Conservation (phyloP, 495 filamentous ascomycete species). For the Lasiosphaeria miniovina region DNA sequence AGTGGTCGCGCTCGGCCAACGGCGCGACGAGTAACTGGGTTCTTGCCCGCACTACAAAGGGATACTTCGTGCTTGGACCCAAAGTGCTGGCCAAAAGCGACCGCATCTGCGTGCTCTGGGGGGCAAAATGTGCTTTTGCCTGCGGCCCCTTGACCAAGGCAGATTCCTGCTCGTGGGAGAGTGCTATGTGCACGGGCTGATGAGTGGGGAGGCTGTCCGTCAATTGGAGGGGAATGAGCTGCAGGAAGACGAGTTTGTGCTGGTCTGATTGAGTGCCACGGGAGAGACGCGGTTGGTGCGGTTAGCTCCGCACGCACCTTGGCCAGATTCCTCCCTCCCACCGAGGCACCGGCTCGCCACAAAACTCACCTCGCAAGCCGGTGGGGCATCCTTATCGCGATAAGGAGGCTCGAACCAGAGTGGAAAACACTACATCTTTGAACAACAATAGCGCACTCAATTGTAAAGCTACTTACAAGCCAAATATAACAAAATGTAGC, state of each 20-base stretch:
- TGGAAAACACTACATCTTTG: too few relatives aligned
- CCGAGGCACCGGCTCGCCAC: too few relatives aligned
- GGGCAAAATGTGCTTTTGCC: constrained; percentile 12
- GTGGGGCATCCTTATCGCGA: too few relatives aligned
- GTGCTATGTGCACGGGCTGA: constrained; percentile 30
- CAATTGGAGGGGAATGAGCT: background rate
- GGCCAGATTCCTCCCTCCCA: background rate
- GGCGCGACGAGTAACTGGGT: background rate
- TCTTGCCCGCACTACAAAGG: background rate
- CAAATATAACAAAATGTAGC: too few relatives aligned
- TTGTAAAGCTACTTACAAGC: too few relatives aligned
- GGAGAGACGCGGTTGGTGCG: too few relatives aligned
- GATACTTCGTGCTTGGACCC: background rate
- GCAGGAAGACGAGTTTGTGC: background rate
- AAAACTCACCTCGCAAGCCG: too few relatives aligned
- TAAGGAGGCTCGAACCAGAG: too few relatives aligned
- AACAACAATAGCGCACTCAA: too few relatives aligned
- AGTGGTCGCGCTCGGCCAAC: background rate
- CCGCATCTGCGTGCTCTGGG: constrained; percentile 29
- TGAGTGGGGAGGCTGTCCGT: constrained; percentile 22
- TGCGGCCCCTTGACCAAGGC: constrained; percentile 26
- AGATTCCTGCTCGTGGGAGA: constrained; percentile 22
- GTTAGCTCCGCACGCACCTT: background rate
- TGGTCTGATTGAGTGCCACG: background rate
- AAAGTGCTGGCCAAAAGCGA: constrained; percentile 19